These are phyloP conservation scores for Meyerozyma sp. DNA, from an alignment of 1,139 yeast species.

Conservation along the genomic window DNA sequence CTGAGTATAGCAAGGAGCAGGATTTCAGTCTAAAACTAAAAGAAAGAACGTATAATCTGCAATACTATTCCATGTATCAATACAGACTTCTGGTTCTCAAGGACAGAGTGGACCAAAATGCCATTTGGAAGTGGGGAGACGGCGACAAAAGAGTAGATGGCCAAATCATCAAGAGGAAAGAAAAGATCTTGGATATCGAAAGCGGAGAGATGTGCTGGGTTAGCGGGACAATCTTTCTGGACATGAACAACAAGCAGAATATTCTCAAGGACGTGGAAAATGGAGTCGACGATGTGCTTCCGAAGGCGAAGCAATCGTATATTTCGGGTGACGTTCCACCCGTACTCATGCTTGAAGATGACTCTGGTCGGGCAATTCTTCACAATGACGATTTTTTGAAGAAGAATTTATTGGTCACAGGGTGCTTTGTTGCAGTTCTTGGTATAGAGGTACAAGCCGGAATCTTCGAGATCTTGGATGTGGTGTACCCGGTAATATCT, in stretches of 20 bases:
- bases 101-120: slow-evolving; percentile 47
- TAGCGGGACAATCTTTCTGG: slow-evolving; percentile 85
- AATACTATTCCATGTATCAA: slow-evolving; percentile 72
- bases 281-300: slow-evolving; percentile 49
- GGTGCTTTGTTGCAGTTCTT: slow-evolving; percentile 75
- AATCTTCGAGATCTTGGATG: slow-evolving; percentile 76
- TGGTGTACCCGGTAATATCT: slow-evolving; percentile 61
- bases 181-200: slow-evolving; percentile 72
- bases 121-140: slow-evolving; percentile 39
- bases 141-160: slow-evolving; percentile 38
- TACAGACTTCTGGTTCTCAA: slow-evolving; percentile 53
- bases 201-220: slow-evolving; percentile 77
- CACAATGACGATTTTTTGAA: slow-evolving; percentile 56
- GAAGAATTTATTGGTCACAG: slow-evolving; percentile 66
- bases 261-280: slow-evolving; percentile 75
- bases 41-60: slow-evolving; percentile 56
- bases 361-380: slow-evolving; percentile 78
- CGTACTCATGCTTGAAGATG: slow-evolving; percentile 83
- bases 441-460: slow-evolving; percentile 88
- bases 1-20: not conserved
- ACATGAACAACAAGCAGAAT: slow-evolving; percentile 79
- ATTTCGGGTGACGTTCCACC: slow-evolving; percentile 36
- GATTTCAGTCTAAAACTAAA: not conserved
- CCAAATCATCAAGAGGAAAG: slow-evolving; percentile 30
- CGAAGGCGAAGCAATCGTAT: slow-evolving; percentile 26